Conservation (phyloP, 106 monocot species). For the Dactylorhiza incarnata region DNA sequence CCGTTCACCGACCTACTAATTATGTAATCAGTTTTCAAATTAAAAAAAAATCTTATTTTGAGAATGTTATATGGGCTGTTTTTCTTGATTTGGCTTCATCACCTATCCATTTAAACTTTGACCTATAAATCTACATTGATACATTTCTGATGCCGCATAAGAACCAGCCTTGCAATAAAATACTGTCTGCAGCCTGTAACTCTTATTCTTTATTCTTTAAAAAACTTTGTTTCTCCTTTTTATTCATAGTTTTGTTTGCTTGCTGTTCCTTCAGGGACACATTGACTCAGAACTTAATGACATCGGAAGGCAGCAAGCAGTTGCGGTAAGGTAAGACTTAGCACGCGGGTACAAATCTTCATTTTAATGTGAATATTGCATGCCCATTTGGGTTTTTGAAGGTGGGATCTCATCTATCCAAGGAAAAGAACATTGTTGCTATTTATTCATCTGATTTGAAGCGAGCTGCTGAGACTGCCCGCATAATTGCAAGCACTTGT, state of each 20-base stretch:
- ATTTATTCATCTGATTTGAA: conserved; percentile 92
- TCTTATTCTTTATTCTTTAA: neutral
- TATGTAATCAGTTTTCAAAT: neutral
- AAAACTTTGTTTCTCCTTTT: neutral
- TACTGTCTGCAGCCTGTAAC: neutral
- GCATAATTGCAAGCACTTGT: conserved; percentile 59
- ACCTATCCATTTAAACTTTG: neutral
- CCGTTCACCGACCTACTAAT: neutral
- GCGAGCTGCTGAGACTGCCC: conserved; percentile 83
- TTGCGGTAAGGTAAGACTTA: conserved; percentile 32
- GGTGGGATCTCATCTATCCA: conserved; percentile 59
- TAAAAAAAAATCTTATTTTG: neutral
- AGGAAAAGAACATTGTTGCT: conserved; percentile 46
- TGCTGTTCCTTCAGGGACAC: conserved; percentile 45
- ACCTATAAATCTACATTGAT: neutral
- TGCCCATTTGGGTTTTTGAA: conserved; percentile 16
- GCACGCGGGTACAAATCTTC: neutral
- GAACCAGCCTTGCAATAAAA: neutral
- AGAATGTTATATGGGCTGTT: neutral
- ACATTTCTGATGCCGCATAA: neutral
- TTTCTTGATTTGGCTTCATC: conserved; percentile 1
- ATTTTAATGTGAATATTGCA: conserved; percentile 1
- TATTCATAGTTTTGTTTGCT: conserved; percentile 1
- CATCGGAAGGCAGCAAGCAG: conserved; percentile 69
- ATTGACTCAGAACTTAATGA: conserved; percentile 83